Evolutionary conservation across 345 rosid genomes (phyloP).

Genomic region (Microthlaspi erraticum): DNA sequence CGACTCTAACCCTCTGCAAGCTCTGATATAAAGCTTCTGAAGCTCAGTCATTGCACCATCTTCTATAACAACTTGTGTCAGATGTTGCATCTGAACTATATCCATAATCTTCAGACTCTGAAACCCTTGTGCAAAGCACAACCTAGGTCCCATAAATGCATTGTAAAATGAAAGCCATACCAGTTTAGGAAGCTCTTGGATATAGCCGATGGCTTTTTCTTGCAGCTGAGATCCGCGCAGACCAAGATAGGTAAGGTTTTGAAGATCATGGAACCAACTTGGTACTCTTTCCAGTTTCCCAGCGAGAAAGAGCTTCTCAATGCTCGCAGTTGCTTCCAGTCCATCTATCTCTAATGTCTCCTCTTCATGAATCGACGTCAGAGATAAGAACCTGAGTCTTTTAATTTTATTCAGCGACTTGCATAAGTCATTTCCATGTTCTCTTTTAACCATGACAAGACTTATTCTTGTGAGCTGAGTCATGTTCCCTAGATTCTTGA

Average conservation of each 20-base stretch:
- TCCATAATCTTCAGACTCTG: slow-evolving; percentile 34
- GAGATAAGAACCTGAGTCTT: slow-evolving; percentile 38
- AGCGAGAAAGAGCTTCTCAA: slow-evolving; percentile 40
- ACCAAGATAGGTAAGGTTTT: slow-evolving; percentile 27
- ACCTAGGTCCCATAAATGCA: slow-evolving; percentile 21
- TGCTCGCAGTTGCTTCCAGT: slow-evolving; percentile 29
- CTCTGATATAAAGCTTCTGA: slow-evolving; percentile 18
- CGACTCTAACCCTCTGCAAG: slow-evolving; percentile 35
- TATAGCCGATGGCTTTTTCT: slow-evolving; percentile 32
- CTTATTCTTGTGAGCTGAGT: slow-evolving; percentile 46
- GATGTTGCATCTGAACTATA: slow-evolving; percentile 9
- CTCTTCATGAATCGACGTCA: slow-evolving; percentile 29
- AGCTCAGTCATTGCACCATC: slow-evolving; percentile 37
- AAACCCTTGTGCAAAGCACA: slow-evolving; percentile 41
- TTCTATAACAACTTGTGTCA: slow-evolving; percentile 33
- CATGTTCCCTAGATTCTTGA: slow-evolving; percentile 38
- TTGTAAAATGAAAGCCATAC: slow-evolving; percentile 40
- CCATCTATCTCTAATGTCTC: slow-evolving; percentile 38
- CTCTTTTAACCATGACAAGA: slow-evolving; percentile 29
- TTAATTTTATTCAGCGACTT: slow-evolving; percentile 34
- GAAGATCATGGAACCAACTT: slow-evolving; percentile 47
- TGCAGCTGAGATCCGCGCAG: slow-evolving; percentile 41
- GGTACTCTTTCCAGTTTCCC: slow-evolving; percentile 50
- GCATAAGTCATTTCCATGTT: slow-evolving; percentile 45
- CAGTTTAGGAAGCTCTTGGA: slow-evolving; percentile 45